phyloP scores from a whole-genome alignment of 2,329 filamentous ascomycete genomes.

The Fusarium chuoi region DNA sequence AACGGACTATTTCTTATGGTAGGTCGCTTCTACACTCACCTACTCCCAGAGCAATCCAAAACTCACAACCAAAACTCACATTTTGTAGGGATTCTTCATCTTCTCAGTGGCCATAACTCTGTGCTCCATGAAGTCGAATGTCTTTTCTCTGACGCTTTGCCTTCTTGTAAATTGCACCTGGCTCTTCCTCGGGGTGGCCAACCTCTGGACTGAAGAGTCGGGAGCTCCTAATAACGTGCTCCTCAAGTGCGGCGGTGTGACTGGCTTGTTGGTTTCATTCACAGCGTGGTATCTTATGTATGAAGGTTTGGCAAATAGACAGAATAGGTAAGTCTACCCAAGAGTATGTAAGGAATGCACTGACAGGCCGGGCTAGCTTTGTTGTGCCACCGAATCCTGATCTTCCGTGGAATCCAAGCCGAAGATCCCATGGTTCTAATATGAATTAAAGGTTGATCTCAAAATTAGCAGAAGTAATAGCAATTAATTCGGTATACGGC shows the following conservation, averaged over 20 bases:
- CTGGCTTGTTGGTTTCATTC: conserved; percentile 3
- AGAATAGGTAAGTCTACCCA: background rate
- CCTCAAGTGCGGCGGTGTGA: conserved; percentile 1
- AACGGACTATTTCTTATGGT: conserved; percentile 10
- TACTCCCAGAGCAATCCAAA: accelerated
- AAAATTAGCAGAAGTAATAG: accelerated
- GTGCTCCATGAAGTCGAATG: conserved; percentile 8
- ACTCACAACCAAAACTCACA: background rate
- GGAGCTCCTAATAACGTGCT: background rate
- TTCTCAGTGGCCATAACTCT: conserved; percentile 10
- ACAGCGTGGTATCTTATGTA: conserved; percentile 19
- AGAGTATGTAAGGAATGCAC: accelerated
- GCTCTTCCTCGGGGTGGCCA: background rate
- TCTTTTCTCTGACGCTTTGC: conserved; percentile 15
- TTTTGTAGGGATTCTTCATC: conserved; percentile 3
- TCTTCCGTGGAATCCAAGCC: conserved; percentile 6
- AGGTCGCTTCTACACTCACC: accelerated
- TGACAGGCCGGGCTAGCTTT: background rate
- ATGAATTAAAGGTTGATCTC: accelerated
- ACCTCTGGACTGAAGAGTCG: conserved; percentile 1
- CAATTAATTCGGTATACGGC: accelerated
- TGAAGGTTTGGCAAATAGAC: conserved; percentile 4
- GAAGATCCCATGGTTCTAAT: background rate
- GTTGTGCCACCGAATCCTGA: background rate
- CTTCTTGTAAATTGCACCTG: conserved; percentile 12